Base-by-base conservation (phyloP, 2,329 filamentous ascomycete species). In the Atkinsonella texensis region DNA sequence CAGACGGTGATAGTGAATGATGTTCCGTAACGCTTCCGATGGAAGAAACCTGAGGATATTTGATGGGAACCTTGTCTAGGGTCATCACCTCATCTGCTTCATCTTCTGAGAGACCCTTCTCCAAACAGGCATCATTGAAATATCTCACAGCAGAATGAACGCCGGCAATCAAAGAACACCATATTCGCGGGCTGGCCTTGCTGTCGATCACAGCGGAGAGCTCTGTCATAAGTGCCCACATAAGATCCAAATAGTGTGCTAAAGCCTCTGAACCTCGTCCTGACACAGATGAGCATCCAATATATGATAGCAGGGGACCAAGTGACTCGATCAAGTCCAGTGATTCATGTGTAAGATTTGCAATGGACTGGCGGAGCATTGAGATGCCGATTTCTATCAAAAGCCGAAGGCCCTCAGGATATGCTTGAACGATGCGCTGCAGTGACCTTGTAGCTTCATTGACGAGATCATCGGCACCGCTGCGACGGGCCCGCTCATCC, bases 241-340 rank as follows among this genome's bases (percentile, higher is more conserved):
- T 58, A 17, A 74, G 64, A 6, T 63, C 66, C 11, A 74, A 52
- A 50, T 73, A 73, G 53, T 75, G 68, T 13, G 60, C 53, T n/a
- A 74, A 60, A 1, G 63, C 61, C 6, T 59, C 56, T 1, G 57
- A 56, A 3, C 58, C 45, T 38, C 40, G n/a, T 17, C 20, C 44
- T 12, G 53, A 9, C 45, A 53, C 2, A 52, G 56, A 1, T 68
- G 74, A 76, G 58, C 74, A 77, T 31, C 74, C 73, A 46, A 80
- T 65, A 50, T 71, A 74, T 3, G 73, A 72, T 2, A 81, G 56
- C 2, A 73, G 66, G 10, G 68, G 66, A 4, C 74, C 65, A 2
- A 76, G 62, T 31, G 60, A 60, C 32, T 65, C 63, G 5, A 72
- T 63, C 9, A 56, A 58, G 42, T 62, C 57, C 4, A 58, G 56